A percentile compares a stretch with the other conserved stretches of the same genome.
Evolutionary conservation across 163 green algal species (phyloP).

Genomic region (Scenedesmus sp.): DNA sequence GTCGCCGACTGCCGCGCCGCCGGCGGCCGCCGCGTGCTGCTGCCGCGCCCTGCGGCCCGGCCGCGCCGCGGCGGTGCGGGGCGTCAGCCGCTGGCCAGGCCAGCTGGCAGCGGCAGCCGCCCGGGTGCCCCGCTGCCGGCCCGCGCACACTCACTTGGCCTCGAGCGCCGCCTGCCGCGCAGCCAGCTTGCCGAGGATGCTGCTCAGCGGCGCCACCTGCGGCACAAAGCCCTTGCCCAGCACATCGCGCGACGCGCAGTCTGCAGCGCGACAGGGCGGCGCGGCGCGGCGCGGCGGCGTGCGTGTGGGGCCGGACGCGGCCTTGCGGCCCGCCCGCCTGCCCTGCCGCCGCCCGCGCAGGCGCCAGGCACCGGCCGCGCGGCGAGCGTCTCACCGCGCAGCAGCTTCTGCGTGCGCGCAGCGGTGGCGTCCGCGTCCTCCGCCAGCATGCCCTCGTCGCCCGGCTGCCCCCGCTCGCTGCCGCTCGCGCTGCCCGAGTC

Average conservation of each 20-base stretch:
- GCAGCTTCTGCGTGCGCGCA: slow-evolving; percentile 25
- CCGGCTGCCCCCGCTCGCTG: slow-evolving; percentile 3
- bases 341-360: too few species aligned
- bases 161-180: slow-evolving; percentile 47
- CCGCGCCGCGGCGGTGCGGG: too few species aligned
- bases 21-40: background rate
- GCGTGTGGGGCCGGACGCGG: too few species aligned
- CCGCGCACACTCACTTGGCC: slow-evolving; percentile 45
- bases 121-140: background rate
- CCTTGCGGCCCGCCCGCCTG: background rate
- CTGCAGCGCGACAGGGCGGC: too few species aligned
- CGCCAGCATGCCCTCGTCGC: background rate
- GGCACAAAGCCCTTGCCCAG: slow-evolving; percentile 48
- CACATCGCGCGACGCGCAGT: slow-evolving; percentile 46
- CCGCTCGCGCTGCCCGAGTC: background rate
- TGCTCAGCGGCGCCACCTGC: slow-evolving; percentile 48
- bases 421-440: slow-evolving; percentile 17
- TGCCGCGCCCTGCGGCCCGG: slow-evolving; percentile 37
- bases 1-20: background rate
- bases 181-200: slow-evolving; percentile 50
- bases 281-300: too few species aligned
- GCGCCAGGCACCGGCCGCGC: too few species aligned
- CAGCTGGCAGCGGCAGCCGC: background rate
- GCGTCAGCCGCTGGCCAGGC: too few species aligned
- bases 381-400: slow-evolving; percentile 38